These are phyloP conservation scores for Microthlaspi erraticum DNA, from an alignment of 345 rosid genomes.

Conservation along the genomic window DNA sequence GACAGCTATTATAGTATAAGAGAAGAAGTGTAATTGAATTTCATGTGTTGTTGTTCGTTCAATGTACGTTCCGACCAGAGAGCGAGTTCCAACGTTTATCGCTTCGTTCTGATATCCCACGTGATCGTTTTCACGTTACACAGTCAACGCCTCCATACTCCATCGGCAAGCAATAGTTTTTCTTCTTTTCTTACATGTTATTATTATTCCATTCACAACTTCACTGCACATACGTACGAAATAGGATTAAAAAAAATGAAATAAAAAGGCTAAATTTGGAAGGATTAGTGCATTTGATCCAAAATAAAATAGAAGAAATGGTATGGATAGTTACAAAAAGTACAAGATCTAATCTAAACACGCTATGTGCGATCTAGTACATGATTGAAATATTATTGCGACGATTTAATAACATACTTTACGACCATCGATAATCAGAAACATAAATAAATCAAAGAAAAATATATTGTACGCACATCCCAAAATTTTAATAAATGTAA, in stretches of 20 bases:
- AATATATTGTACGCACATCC: constrained; percentile 36
- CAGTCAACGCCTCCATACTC: constrained; percentile 36
- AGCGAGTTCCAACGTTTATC: constrained; percentile 44
- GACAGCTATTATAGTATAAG: background rate
- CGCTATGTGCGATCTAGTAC: constrained; percentile 17
- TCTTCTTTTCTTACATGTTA: background rate
- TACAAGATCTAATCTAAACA: constrained; percentile 39
- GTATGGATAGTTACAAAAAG: constrained; percentile 22
- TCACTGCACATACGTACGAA: background rate
- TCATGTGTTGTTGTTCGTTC: constrained; percentile 38
- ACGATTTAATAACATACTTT: constrained; percentile 20
- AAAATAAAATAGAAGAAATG: background rate
- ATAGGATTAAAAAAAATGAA: background rate
- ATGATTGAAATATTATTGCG: constrained; percentile 30
- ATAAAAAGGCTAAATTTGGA: constrained; percentile 17
- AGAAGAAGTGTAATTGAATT: constrained; percentile 24
- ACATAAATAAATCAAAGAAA: background rate
- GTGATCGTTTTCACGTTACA: constrained; percentile 34
- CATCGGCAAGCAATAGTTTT: constrained; percentile 9
- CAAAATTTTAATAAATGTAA: constrained; percentile 43
- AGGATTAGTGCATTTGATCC: constrained; percentile 31
- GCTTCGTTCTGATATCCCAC: constrained; percentile 45
- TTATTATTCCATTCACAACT: background rate
- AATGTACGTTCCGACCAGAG: constrained; percentile 40
- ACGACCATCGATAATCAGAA: constrained; percentile 12